These are phyloP conservation scores for Tricharina praecox DNA, from an alignment of 495 filamentous ascomycete species.

Conservation along the genomic window DNA sequence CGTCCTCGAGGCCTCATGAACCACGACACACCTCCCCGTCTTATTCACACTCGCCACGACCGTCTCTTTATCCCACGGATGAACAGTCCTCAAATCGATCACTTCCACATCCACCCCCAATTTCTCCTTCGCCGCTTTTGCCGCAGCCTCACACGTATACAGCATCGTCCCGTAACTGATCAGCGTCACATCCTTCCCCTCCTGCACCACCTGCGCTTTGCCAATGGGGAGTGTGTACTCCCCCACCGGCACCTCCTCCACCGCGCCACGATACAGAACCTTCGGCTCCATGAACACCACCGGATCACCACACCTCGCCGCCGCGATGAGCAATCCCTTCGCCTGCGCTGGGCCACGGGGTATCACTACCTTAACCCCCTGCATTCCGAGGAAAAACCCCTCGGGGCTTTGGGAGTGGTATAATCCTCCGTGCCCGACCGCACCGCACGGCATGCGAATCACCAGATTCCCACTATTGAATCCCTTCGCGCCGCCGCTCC, in stretches of 20 bases:
- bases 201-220: slow-evolving; percentile 74
- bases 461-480: slow-evolving; percentile 62
- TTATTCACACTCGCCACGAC: slow-evolving; percentile 72
- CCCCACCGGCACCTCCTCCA: slow-evolving; percentile 78
- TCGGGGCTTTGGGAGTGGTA: slow-evolving; percentile 94
- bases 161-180: slow-evolving; percentile 85
- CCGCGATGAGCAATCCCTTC: slow-evolving; percentile 67
- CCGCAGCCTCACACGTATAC: slow-evolving; percentile 69
- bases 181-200: slow-evolving; percentile 69
- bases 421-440: slow-evolving; percentile 87
- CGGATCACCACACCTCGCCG: slow-evolving; percentile 71
- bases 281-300: slow-evolving; percentile 97
- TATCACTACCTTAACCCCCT: slow-evolving; percentile 76
- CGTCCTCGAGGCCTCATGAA: slow-evolving; percentile 93
- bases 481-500: slow-evolving; percentile 51
- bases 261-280: slow-evolving; percentile 80
- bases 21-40: slow-evolving; percentile 78
- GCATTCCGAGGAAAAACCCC: slow-evolving; percentile 78
- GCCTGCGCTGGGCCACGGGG: slow-evolving; percentile 82
- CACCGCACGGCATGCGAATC: slow-evolving; percentile 84
- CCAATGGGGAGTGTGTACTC: slow-evolving; percentile 72
- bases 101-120: slow-evolving; percentile 68
- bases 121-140: slow-evolving; percentile 63
- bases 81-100: slow-evolving; percentile 80
- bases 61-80: slow-evolving; percentile 84